Evolutionary conservation across 495 filamentous ascomycete genomes (phyloP), one percentile per base, ranked within the genome.

Genomic region (Neurospora cerealis): DNA sequence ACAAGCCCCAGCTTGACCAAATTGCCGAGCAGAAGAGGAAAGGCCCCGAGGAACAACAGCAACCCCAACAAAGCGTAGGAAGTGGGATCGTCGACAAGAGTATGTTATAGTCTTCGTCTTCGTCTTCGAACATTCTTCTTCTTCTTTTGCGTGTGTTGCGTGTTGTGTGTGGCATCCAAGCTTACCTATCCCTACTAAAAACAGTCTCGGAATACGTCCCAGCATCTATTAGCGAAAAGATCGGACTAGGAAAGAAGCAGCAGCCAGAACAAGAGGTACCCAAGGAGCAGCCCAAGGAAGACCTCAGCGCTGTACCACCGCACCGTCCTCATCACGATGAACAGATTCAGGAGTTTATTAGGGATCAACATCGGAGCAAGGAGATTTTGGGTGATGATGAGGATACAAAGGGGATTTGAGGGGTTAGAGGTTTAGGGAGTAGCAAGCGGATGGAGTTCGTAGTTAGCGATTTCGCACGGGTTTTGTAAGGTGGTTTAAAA

Each of bases 261-360:
- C 54, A 34, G 7, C 28, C 8, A 37, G 21, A 60, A 40, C 13
- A 77, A 11, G 28, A 71, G 24, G 73, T 75, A 13, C n/a, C 72
- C 0, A 10, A 21, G 42, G 71, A 74, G 46, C 36, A 48, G 8
- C 37, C 38, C 28, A 66, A 38, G 37, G 24, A 37, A 54, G 15
- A 41, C 54, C 19, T 60, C 70, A 69, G 19, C 17, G 37, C 76
- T 6, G 79, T 73, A 9, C 81, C 79, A 32, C 82, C 82, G 15
- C 36, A 80, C 15, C 75, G 80, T 0, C 82, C 81, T 1, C 39
- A 76, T 10, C 77, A 83, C 15, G 82, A 83, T 40, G 24, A 39
- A 4, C 76, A 82, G 41, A 83, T 83, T 39, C 78, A 77, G 21
- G 81, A 83, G 71, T 83, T 83, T 42, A 40, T 83, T 38, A 77